Percentiles rank a stretch among this genome's conserved stretches.
These are phyloP conservation scores for Suhomyces faveliae DNA, from an alignment of 805 yeast genomes.

Conservation along the genomic window DNA sequence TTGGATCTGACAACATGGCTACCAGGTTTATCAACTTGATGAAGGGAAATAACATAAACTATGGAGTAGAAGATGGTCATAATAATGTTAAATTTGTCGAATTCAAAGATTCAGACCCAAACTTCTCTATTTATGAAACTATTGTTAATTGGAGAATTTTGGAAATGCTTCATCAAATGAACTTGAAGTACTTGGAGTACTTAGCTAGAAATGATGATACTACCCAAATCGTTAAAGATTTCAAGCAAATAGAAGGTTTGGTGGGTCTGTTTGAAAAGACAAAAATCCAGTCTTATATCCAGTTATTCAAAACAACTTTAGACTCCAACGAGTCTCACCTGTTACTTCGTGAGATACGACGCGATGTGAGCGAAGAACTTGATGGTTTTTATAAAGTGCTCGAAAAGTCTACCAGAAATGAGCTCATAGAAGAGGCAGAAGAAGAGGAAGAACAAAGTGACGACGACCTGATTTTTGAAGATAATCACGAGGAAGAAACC, in stretches of 20 bases:
- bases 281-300: conserved; percentile 13
- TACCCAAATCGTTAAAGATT: conserved; percentile 13
- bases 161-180: conserved; percentile 34
- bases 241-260: conserved; percentile 13
- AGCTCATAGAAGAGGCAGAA: conserved; percentile 15
- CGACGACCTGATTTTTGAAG: conserved; percentile 3
- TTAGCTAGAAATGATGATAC: conserved; percentile 11
- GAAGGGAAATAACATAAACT: conserved; percentile 22
- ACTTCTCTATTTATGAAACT: conserved; percentile 24
- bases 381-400: conserved; percentile 14
- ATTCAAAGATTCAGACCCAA: conserved; percentile 11
- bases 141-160: conserved; percentile 37
- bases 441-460: conserved; percentile 21
- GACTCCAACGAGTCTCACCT: conserved; percentile 15
- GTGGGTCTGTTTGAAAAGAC: conserved; percentile 10
- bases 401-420: conserved; percentile 21
- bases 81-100: conserved; percentile 34
- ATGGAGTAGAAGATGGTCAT: conserved; percentile 24
- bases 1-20: conserved; percentile 26
- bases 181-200: conserved; percentile 24
- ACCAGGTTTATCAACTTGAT: conserved; percentile 29
- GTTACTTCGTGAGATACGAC: conserved; percentile 16
- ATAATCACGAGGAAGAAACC: conserved; percentile 1
- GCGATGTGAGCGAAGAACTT: conserved; percentile 19
- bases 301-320: conserved; percentile 18